Conservation (phyloP, 495 filamentous ascomycete genomes). For the Margaritispora aquatica region DNA sequence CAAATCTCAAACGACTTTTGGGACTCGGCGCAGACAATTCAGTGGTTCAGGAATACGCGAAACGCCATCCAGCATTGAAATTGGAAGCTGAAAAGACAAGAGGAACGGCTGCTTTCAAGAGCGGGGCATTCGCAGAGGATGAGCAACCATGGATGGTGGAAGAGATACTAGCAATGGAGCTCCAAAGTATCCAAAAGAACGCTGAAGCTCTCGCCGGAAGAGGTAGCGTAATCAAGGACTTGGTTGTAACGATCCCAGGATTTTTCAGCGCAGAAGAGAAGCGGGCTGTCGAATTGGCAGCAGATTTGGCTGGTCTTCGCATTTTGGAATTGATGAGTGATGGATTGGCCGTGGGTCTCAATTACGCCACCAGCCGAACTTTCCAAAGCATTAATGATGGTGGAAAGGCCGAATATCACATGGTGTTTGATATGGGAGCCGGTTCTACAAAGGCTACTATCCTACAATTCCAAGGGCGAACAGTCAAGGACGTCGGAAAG, state of each 20-base stretch:
- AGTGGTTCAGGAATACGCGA: conserved; percentile 58
- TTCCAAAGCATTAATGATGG: conserved; percentile 83
- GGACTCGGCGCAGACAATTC: conserved; percentile 61
- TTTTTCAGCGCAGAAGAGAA: conserved; percentile 90
- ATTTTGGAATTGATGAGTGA: conserved; percentile 82
- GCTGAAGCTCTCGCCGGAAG: conserved; percentile 82
- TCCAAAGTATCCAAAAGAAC: conserved; percentile 81
- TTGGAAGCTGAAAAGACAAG: conserved; percentile 50
- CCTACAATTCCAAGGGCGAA: conserved; percentile 79
- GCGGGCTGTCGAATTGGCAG: conserved; percentile 73
- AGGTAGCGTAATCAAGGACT: conserved; percentile 64
- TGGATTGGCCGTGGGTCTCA: conserved; percentile 85
- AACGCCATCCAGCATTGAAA: conserved; percentile 64
- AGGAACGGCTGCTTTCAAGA: conserved; percentile 70
- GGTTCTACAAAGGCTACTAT: conserved; percentile 96
- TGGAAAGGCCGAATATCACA: conserved; percentile 82
- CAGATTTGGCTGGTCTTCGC: conserved; percentile 79
- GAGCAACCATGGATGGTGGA: conserved; percentile 79
- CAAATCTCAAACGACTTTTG: conserved; percentile 82
- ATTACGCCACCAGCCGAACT: conserved; percentile 86
- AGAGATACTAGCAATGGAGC: conserved; percentile 93
- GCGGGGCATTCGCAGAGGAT: conserved; percentile 57
- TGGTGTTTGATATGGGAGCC: conserved; percentile 97
- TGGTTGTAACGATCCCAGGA: conserved; percentile 84
- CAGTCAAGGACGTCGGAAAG: conserved; percentile 85